Evolutionary conservation across 106 monocot genomes (phyloP).

Genomic region (Iris macrosiphon): DNA sequence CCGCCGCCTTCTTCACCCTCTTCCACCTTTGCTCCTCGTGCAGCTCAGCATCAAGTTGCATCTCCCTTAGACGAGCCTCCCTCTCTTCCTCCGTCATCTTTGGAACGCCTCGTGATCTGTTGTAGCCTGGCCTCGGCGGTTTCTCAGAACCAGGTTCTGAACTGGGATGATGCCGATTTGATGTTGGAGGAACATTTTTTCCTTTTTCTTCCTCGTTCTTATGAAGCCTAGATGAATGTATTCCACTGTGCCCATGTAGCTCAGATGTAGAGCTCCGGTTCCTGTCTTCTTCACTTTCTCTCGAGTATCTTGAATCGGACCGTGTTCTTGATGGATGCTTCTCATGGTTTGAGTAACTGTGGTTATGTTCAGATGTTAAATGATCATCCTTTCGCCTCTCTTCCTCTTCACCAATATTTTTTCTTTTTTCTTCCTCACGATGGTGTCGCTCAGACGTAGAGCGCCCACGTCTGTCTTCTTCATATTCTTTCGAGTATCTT

Average conservation of each 20-base stretch:
- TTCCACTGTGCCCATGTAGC: neutral
- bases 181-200: slow-evolving; percentile 4
- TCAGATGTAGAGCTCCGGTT: slow-evolving; percentile 6
- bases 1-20: slow-evolving; percentile 71
- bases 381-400: slow-evolving; percentile 13
- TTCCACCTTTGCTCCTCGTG: slow-evolving; percentile 96
- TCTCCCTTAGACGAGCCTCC: slow-evolving; percentile 57
- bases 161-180: neutral
- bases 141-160: slow-evolving; percentile 14
- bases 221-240: neutral
- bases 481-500: slow-evolving; percentile 9
- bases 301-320: slow-evolving; percentile 13
- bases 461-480: slow-evolving; percentile 1
- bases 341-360: slow-evolving; percentile 11
- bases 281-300: slow-evolving; percentile 14
- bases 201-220: slow-evolving; percentile 16
- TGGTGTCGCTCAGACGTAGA: slow-evolving; percentile 11
- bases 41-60: slow-evolving; percentile 84
- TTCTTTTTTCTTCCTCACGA: too few species aligned
- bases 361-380: slow-evolving; percentile 5
- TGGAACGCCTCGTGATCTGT: slow-evolving; percentile 28
- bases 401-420: slow-evolving; percentile 10
- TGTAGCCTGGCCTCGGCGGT: slow-evolving; percentile 21
- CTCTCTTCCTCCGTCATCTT: slow-evolving; percentile 84
- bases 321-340: slow-evolving; percentile 5